A percentile compares a stretch with the other conserved stretches of the same genome.
Conservation (phyloP, 2,329 filamentous ascomycete genomes). For the Lecanicillium sp. region DNA sequence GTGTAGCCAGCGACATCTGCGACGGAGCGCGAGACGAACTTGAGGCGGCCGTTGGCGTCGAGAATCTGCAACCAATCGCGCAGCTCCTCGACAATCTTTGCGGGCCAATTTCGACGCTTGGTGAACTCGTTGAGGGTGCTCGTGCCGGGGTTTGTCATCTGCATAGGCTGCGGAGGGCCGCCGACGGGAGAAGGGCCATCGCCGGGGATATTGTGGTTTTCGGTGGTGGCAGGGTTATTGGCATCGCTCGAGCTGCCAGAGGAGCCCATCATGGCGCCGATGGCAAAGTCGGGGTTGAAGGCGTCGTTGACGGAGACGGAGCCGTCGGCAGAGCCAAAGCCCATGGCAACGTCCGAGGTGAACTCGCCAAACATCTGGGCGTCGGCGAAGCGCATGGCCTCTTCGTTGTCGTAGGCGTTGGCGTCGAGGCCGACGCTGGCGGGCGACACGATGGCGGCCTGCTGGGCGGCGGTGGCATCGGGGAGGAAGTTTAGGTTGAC, state of each 20-base stretch:
- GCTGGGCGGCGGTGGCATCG: conserved; percentile 10
- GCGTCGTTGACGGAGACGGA: conserved; percentile 4
- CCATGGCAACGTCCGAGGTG: conserved; percentile 6
- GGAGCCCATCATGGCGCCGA: conserved; percentile 12
- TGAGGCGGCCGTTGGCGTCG: conserved; percentile 74
- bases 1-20: conserved; percentile 70
- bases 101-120: conserved; percentile 70
- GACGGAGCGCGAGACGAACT: conserved; percentile 79
- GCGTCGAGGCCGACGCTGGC: neutral
- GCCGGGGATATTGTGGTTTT: conserved; percentile 34
- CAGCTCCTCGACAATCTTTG: conserved; percentile 82
- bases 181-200: conserved; percentile 37
- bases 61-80: conserved; percentile 85
- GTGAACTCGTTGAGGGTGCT: conserved; percentile 53
- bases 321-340: conserved; percentile 1
- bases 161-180: conserved; percentile 26
- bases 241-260: conserved; percentile 20
- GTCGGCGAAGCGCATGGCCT: conserved; percentile 9
- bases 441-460: neutral
- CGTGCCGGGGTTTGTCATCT: conserved; percentile 23
- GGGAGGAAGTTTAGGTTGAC: conserved; percentile 3
- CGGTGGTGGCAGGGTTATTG: conserved; percentile 30
- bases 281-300: conserved; percentile 11
- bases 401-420: neutral
- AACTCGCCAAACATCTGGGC: conserved; percentile 8